phyloP scores from a whole-genome alignment of 75 land plant species.

The Pinus tabuliformis region DNA sequence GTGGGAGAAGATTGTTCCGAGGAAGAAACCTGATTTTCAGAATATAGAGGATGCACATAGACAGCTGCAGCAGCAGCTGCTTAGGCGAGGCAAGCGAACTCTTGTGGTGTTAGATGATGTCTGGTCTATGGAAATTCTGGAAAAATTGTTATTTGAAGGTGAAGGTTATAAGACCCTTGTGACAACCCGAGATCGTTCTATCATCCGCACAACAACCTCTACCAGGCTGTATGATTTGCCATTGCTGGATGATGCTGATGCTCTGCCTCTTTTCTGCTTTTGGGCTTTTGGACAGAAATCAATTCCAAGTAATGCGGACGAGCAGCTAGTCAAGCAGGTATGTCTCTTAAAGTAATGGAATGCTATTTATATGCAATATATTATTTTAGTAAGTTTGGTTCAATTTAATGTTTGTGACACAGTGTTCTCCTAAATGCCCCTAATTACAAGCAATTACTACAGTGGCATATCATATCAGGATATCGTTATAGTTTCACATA shows the following conservation, averaged over 20 bases:
- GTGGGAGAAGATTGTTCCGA: background rate
- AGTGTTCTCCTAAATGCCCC: too few species aligned
- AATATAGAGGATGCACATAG: background rate
- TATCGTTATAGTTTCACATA: too few species aligned
- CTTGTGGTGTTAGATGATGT: background rate
- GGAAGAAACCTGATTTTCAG: background rate
- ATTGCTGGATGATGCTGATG: background rate
- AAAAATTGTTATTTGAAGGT: background rate
- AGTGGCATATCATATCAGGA: too few species aligned
- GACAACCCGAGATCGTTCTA: background rate
- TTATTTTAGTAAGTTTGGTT: too few species aligned
- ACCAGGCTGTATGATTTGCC: background rate
- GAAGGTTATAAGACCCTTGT: background rate
- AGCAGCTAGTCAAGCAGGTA: too few species aligned
- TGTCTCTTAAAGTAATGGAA: background rate
- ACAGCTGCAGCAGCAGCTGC: background rate
- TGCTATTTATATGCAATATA: background rate
- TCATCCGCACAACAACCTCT: background rate
- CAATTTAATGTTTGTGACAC: too few species aligned
- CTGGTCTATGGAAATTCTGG: background rate
- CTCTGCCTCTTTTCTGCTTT: background rate
- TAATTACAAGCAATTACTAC: too few species aligned
- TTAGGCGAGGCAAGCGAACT: background rate
- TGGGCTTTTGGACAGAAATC: background rate
- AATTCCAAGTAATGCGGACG: background rate